Percentiles rank a stretch among this genome's conserved stretches.
Conservation (phyloP, 1,139 yeast genomes). For the Diutina scorzettiae region DNA sequence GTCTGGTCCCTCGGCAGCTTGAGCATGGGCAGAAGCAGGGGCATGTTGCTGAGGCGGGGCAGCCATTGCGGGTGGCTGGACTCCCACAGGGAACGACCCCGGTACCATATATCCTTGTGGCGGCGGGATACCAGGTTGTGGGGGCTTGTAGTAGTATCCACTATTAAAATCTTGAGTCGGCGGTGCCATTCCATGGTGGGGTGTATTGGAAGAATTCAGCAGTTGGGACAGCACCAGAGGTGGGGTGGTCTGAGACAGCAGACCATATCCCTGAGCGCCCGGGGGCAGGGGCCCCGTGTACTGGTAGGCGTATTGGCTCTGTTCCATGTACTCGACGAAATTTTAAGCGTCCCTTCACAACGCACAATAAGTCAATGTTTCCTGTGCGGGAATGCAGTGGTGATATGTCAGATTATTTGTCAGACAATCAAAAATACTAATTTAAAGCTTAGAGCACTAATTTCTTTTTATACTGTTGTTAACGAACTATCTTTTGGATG, state of each 20-base stretch:
- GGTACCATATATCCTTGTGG: not conserved
- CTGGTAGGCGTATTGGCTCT: not conserved
- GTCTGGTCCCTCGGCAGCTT: not conserved
- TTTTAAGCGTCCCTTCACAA: not conserved
- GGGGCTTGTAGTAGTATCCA: slow-evolving; percentile 1
- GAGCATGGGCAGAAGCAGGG: not conserved
- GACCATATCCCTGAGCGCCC: not conserved
- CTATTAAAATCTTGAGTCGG: not conserved
- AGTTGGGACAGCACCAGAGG: not conserved
- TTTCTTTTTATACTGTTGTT: too few relatives aligned
- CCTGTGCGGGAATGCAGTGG: not conserved
- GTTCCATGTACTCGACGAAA: not conserved
- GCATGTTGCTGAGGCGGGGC: not conserved
- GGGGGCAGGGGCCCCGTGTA: not conserved
- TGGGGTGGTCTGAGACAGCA: not conserved
- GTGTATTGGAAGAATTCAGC: not conserved
- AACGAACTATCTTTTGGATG: too few relatives aligned
- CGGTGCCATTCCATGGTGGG: not conserved
- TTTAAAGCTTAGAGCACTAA: too few relatives aligned
- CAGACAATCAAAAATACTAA: too few relatives aligned
- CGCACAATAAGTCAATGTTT: not conserved
- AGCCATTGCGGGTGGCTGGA: not conserved
- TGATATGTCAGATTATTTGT: too few relatives aligned
- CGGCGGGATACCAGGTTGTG: not conserved
- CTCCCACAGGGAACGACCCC: not conserved